phyloP scores from a whole-genome alignment of 495 filamentous ascomycete genomes.

The Annulohypoxylon nitens region DNA sequence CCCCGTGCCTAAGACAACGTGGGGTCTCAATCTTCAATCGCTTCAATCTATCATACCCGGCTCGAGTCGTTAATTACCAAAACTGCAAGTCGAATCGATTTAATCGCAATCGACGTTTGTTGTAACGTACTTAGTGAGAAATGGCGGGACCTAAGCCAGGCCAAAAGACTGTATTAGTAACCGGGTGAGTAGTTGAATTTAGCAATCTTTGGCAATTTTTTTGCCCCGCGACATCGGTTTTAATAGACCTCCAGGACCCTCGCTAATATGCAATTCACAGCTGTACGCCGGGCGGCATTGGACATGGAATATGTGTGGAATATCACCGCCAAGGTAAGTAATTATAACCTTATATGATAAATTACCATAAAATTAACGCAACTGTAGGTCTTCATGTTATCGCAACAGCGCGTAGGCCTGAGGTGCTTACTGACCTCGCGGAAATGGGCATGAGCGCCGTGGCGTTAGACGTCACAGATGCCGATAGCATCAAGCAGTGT shows the following conservation, averaged over 20 bases:
- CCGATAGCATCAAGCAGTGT: slow-evolving; percentile 63
- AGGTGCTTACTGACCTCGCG: slow-evolving; percentile 60
- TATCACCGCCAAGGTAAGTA: slow-evolving; percentile 62
- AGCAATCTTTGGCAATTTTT: neutral
- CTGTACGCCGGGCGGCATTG: slow-evolving; percentile 68
- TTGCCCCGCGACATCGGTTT: neutral
- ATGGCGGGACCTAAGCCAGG: slow-evolving; percentile 48
- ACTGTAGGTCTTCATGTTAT: slow-evolving; percentile 64
- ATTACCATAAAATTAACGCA: neutral
- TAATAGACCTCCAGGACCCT: neutral
- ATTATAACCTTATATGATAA: neutral
- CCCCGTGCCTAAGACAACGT: neutral
- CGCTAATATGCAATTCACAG: slow-evolving; percentile 46
- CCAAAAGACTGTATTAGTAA: slow-evolving; percentile 66
- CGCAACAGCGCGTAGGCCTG: slow-evolving; percentile 64
- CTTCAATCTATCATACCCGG: neutral
- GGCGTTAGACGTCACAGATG: slow-evolving; percentile 64
- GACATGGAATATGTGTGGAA: slow-evolving; percentile 62
- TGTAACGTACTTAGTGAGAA: neutral
- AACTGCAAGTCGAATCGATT: neutral
- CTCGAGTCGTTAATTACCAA: neutral
- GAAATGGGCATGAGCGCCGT: slow-evolving; percentile 62
- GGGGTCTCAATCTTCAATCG: neutral
- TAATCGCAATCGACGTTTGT: neutral
- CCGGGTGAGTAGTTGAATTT: slow-evolving; percentile 55